Percentiles rank a stretch among this genome's conserved stretches.
phyloP scores from a whole-genome alignment of 1,284 basidiomycete species.

The Volvariella volvacea region DNA sequence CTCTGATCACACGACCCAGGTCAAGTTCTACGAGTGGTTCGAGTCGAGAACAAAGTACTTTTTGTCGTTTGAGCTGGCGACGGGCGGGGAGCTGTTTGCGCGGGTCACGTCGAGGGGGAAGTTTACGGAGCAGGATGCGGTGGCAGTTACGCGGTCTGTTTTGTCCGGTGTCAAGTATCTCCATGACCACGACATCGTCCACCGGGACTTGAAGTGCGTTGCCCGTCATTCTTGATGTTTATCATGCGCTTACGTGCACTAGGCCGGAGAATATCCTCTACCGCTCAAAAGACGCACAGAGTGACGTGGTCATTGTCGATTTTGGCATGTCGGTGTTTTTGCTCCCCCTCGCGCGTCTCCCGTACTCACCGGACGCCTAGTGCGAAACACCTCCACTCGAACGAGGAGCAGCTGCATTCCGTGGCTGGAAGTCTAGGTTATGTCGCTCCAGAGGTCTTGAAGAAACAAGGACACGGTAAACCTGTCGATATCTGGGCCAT shows the following conservation, averaged over 20 bases:
- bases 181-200: constrained; percentile 85
- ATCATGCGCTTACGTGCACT: constrained; percentile 2
- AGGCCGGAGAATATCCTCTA: constrained; percentile 95
- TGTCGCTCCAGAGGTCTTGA: constrained; percentile 89
- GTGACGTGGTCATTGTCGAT: constrained; percentile 88
- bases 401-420: constrained; percentile 74
- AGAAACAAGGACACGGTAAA: constrained; percentile 80
- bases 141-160: constrained; percentile 65
- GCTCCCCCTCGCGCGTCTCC: constrained; percentile 2
- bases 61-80: constrained; percentile 85
- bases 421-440: constrained; percentile 92
- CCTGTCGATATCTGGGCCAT: constrained; percentile 93
- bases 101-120: constrained; percentile 77
- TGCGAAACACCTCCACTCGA: constrained; percentile 78
- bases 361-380: constrained; percentile 32
- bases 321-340: constrained; percentile 79
- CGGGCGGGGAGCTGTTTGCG: constrained; percentile 87
- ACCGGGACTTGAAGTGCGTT: constrained; percentile 81
- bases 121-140: constrained; percentile 87
- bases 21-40: constrained; percentile 92
- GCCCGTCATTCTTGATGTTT: constrained; percentile 5
- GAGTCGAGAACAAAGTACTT: constrained; percentile 90
- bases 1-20: constrained; percentile 33
- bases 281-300: constrained; percentile 65
- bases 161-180: constrained; percentile 77